These are phyloP conservation scores for Globisporangium cederbergense DNA, from an alignment of 352 stramenopile species.

Conservation along the genomic window DNA sequence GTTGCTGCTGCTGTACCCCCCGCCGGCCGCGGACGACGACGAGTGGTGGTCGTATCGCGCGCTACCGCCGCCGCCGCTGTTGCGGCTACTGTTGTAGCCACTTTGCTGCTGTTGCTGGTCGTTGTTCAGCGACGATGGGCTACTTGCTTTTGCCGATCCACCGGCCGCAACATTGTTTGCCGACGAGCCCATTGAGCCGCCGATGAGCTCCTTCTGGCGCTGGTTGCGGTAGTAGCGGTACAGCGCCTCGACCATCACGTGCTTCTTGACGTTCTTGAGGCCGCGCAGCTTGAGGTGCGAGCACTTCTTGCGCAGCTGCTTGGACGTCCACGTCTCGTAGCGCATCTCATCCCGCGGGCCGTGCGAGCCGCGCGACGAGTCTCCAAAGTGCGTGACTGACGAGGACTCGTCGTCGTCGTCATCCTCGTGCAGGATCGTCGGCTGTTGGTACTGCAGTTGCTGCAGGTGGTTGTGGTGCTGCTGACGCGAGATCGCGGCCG, in stretches of 20 bases:
- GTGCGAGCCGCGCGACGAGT: constrained; percentile 38
- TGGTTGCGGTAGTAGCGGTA: constrained; percentile 78
- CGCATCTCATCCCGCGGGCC: constrained; percentile 51
- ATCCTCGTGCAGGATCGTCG: constrained; percentile 2
- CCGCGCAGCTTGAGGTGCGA: constrained; percentile 76
- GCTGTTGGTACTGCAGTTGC: constrained; percentile 12
- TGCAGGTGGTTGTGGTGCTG: neutral
- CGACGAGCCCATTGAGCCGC: neutral
- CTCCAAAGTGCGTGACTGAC: constrained; percentile 26
- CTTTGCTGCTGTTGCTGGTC: constrained; percentile 12
- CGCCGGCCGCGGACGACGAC: neutral
- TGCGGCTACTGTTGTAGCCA: constrained; percentile 12
- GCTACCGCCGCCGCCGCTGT: neutral
- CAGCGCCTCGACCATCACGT: constrained; percentile 80
- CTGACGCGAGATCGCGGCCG: constrained; percentile 15
- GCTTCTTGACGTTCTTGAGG: constrained; percentile 84
- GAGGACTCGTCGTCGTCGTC: constrained; percentile 14
- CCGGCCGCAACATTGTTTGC: constrained; percentile 1
- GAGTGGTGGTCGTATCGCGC: constrained; percentile 9
- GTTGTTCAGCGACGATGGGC: constrained; percentile 3
- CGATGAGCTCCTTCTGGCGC: constrained; percentile 42
- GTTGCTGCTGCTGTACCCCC: constrained; percentile 11
- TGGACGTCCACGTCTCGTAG: constrained; percentile 82
- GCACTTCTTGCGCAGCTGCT: constrained; percentile 80
- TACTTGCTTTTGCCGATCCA: neutral